Base-by-base conservation (phyloP, 2,329 filamentous ascomycete genomes). In the Fusarium chuoi region DNA sequence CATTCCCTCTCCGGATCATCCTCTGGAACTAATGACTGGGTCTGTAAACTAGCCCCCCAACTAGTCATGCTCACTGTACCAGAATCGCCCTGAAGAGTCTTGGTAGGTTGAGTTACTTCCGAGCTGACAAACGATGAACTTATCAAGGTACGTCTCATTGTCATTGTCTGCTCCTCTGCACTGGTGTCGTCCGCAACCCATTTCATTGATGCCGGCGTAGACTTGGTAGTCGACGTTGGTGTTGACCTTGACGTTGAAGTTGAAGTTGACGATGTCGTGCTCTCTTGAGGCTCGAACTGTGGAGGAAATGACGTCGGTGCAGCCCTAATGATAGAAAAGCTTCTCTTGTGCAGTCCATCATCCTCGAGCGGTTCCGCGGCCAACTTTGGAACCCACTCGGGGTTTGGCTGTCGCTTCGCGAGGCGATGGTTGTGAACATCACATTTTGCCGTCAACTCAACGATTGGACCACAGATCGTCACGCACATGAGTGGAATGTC, bases 391-490 rank as follows among this genome's bases (percentile, higher is more conserved):
- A 72, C 65, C 77, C 71, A 77, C 39, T 70, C 38, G 33, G 54
- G 49, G 22, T 70, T 63, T 44, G 58, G 58, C 26, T 76, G 70
- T 28, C 79, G 70, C 71, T 80, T 79, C 74, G 75, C 77, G n/a
- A 81, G 62, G 30, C 74, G 73, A 48, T 73, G 68, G 45, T 75
- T 64, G 57, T 78, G 74, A 14, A 77, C 62, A 69, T 79, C 78
- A 78, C 83, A 85, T 49, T 80, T 79, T 15, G 76, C 76, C 38
- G 82, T 81, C n/a, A 85, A 75, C 75, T 85, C 83, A 63, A 85
- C 82, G 55, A 85, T 81, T 58, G 83, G 83, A 9, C 83, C 83
- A 76, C 83, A 85, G 58, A 85, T 84, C 44, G 80, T 81, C 41
- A 82, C 82, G 65, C 83, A 85, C 59, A 78, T 77, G 28, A 84